These are phyloP conservation scores for Tubosaeta sp. DNA, from an alignment of 768 basidiomycete species.

Conservation along the genomic window DNA sequence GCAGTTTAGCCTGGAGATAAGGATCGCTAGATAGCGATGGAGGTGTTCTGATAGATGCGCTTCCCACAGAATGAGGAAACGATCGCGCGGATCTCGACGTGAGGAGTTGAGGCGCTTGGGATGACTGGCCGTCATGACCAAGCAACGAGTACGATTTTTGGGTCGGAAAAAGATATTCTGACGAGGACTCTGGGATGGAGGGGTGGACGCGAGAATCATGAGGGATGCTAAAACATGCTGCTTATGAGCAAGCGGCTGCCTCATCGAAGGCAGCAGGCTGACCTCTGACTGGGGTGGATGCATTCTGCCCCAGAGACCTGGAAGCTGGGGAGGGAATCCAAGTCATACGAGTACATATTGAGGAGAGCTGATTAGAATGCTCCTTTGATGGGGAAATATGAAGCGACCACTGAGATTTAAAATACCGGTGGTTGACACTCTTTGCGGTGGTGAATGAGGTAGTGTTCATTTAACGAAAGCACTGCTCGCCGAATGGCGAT, in stretches of 20 bases:
- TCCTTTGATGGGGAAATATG: constrained; percentile 20
- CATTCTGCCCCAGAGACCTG: constrained; percentile 4
- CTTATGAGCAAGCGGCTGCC: constrained; percentile 4
- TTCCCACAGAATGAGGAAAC: constrained; percentile 3
- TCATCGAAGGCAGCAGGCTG: constrained; percentile 6
- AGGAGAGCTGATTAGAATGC: constrained; percentile 11
- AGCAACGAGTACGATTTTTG: constrained; percentile 6
- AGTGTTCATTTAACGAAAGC: constrained; percentile 17
- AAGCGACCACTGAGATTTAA: constrained; percentile 16
- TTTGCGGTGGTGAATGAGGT: constrained; percentile 13
- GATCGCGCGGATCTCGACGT: constrained; percentile 5
- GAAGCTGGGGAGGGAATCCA: constrained; percentile 1
- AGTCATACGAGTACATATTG: constrained; percentile 16
- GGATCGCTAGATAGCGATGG: constrained; percentile 9
- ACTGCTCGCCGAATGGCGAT: constrained; percentile 23
- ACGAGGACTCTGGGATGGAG: background rate
- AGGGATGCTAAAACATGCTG: constrained; percentile 8
- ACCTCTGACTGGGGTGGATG: constrained; percentile 11
- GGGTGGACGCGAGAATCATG: constrained; percentile 1
- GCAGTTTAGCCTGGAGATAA: constrained; percentile 14
- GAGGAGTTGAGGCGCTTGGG: background rate
- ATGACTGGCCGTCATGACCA: background rate
- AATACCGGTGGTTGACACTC: constrained; percentile 11
- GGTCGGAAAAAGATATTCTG: background rate
- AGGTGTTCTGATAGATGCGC: background rate